Base-by-base conservation (phyloP, 768 basidiomycete genomes). In the Hygrophorus russula region DNA sequence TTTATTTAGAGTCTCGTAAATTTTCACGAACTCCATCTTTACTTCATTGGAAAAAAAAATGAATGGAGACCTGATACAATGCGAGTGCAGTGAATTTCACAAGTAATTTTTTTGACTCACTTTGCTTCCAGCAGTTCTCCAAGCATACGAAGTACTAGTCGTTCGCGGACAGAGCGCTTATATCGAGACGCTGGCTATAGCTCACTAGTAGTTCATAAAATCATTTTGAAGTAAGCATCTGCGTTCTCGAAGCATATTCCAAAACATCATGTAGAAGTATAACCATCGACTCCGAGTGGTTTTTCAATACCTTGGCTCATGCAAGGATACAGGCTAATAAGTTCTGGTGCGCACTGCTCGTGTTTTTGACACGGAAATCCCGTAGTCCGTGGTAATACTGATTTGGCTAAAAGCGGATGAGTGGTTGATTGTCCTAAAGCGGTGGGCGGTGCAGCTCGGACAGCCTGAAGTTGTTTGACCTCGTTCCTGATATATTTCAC, bases 21-120 rank as follows among this genome's bases (percentile, higher is more conserved):
- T 76, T 50, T 87, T 87, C 0, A 92, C 94, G 0, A 97, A 71
- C 49, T 87, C 83, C 74, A 93, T 80, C 59, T 90, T 91, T 19
- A 81, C 82, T 20, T 92, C 86, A 52, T 79, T 76, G 51, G 88
- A 74, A 0, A 70, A 69, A 0, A 87, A 81, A 56, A 92, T 85
- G n/a, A n/a, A n/a, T 1, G 75, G 75, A 3, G 71, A 66, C 13
- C 83, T 68, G 24, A 93, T 92, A n/a, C 93, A 50, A 5, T 7
- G 20, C 27, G 39, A 39, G 29, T 14, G 40, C n/a, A 9, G 20
- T 8, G 24, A 1, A 14, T 28, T 13, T 42, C 17, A 12, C 6
- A 12, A 42, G 14, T n/a, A 17, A 11, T 17, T 11, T 20, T n/a
- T 34, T 33, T 30, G 40, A 57, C 73, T 18, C 41, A 89, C 91